Conservation (phyloP, 805 yeast genomes). For the Zygoascus biomembranicola region DNA sequence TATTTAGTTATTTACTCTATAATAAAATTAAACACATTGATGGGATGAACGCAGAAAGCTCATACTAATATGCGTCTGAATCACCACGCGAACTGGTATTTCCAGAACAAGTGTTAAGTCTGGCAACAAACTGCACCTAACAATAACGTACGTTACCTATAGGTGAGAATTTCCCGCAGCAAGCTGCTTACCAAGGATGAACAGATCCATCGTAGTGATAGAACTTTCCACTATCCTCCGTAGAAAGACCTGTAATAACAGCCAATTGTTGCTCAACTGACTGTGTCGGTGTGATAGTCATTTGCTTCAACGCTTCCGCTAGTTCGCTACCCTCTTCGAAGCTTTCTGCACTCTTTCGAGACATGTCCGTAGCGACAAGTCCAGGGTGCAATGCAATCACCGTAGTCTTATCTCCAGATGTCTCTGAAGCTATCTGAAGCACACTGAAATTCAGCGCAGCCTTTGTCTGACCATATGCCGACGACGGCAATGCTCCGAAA, state of each 20-base stretch:
- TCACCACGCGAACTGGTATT: too few relatives aligned
- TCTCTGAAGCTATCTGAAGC: constrained; percentile 25
- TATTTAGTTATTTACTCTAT: too few relatives aligned
- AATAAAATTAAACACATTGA: too few relatives aligned
- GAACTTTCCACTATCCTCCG: constrained; percentile 22
- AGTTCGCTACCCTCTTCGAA: constrained; percentile 1
- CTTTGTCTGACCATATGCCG: constrained; percentile 33
- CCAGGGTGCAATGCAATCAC: constrained; percentile 35
- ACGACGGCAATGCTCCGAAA: constrained; percentile 10
- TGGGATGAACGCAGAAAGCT: too few relatives aligned
- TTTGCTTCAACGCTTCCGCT: background rate
- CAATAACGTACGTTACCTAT: too few relatives aligned
- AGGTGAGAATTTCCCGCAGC: too few relatives aligned
- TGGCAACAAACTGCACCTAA: too few relatives aligned
- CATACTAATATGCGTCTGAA: too few relatives aligned
- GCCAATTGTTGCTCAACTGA: constrained; percentile 19
- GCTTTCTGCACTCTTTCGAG: constrained; percentile 2
- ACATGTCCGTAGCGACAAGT: constrained; percentile 31
- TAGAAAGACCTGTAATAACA: constrained; percentile 18
- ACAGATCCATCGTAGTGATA: constrained; percentile 9
- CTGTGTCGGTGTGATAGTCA: constrained; percentile 18
- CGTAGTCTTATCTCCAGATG: constrained; percentile 22
- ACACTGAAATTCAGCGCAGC: constrained; percentile 32
- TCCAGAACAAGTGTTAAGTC: too few relatives aligned
- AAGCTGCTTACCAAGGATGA: constrained; percentile 4